Percentiles rank a stretch among this genome's conserved stretches.
These are phyloP conservation scores for Tylopilus cervinicoccineus DNA, from an alignment of 768 basidiomycete genomes.

Conservation along the genomic window DNA sequence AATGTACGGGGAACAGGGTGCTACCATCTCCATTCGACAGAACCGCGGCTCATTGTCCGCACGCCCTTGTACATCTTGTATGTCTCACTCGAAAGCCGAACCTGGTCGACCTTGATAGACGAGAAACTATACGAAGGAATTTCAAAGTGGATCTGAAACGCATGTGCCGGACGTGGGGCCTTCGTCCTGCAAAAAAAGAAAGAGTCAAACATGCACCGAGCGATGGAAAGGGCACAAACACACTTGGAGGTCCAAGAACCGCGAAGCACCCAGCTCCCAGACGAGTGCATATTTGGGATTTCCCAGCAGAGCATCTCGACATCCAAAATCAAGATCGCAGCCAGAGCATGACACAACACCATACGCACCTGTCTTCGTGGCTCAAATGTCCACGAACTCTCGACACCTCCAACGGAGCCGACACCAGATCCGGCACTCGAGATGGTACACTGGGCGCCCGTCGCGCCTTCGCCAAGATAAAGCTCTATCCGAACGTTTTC, in stretches of 20 bases:
- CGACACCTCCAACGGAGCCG: conserved; percentile 35
- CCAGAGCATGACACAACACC: neutral
- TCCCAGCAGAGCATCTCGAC: conserved; percentile 76
- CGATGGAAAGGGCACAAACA: conserved; percentile 20
- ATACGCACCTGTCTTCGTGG: conserved; percentile 52
- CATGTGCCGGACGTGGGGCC: conserved; percentile 63
- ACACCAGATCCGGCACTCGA: conserved; percentile 53
- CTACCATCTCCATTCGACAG: conserved; percentile 34
- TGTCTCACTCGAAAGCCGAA: conserved; percentile 71
- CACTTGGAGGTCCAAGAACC: conserved; percentile 75
- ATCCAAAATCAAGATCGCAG: neutral
- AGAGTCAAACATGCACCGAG: neutral
- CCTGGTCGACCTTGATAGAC: conserved; percentile 78
- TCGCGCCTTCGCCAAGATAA: conserved; percentile 70
- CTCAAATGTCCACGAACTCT: conserved; percentile 81
- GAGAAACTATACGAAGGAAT: conserved; percentile 72
- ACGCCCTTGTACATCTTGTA: conserved; percentile 96
- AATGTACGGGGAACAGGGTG: neutral
- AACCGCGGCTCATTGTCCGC: conserved; percentile 45
- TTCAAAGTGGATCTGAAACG: conserved; percentile 69
- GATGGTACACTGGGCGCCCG: conserved; percentile 67
- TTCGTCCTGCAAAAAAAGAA: conserved; percentile 30
- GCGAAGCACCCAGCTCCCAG: conserved; percentile 66
- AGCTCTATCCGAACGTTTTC: conserved; percentile 72
- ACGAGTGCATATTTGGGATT: conserved; percentile 61